Evolutionary conservation across 2,329 filamentous ascomycete species (phyloP).

Genomic region (Monosporascus sp.): DNA sequence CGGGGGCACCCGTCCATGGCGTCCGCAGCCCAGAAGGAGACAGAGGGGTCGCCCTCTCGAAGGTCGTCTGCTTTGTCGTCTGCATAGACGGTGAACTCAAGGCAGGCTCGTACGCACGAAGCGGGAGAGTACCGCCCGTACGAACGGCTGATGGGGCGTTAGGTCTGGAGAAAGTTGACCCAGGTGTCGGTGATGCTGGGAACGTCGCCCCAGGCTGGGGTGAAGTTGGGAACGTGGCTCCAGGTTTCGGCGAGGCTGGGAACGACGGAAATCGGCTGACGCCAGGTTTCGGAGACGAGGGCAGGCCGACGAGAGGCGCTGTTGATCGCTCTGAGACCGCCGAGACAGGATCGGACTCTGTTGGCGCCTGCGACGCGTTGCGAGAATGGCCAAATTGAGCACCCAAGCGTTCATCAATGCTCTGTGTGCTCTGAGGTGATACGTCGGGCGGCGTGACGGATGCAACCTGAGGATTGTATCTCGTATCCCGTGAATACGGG

Average conservation of each 20-base stretch:
- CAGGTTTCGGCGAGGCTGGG: conserved; percentile 31
- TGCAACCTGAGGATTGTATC: conserved; percentile 29
- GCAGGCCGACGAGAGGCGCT: conserved; percentile 46
- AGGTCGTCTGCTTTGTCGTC: conserved; percentile 59
- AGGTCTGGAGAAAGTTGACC: conserved; percentile 42
- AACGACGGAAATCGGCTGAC: conserved; percentile 30
- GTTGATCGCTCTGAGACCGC: conserved; percentile 48
- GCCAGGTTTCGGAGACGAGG: conserved; percentile 37
- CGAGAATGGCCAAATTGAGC: conserved; percentile 33
- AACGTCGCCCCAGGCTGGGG: neutral
- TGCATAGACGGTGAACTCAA: conserved; percentile 45
- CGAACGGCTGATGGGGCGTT: conserved; percentile 51
- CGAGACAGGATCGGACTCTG: conserved; percentile 45
- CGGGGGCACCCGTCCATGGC: conserved; percentile 55
- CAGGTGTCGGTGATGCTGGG: conserved; percentile 43
- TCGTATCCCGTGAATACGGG: conserved; percentile 29
- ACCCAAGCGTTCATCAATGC: conserved; percentile 53
- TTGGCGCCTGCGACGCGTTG: conserved; percentile 32
- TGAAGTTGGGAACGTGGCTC: conserved; percentile 18
- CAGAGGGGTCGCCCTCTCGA: conserved; percentile 50
- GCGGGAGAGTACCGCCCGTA: conserved; percentile 51
- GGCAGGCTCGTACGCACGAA: conserved; percentile 58
- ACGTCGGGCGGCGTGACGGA: conserved; percentile 42
- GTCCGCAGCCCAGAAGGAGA: conserved; percentile 55
- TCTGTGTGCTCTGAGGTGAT: conserved; percentile 42